Percentiles rank a stretch among this genome's conserved stretches.
Conservation (phyloP, 2,329 filamentous ascomycete genomes). For the Paramyrothecium sp. region DNA sequence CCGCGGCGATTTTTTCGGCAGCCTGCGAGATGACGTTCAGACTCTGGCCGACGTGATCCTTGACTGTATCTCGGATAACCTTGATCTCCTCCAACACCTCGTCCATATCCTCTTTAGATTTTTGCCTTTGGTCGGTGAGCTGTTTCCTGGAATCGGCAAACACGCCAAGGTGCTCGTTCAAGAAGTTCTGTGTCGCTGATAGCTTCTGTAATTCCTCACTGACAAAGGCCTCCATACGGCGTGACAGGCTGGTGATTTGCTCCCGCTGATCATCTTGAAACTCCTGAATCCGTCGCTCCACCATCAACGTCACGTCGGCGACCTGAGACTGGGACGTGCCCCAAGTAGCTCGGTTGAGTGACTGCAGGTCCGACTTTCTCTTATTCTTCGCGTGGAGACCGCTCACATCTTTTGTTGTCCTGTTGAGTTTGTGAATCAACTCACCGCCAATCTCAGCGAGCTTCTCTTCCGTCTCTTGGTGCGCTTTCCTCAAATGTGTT, state of each 20-base stretch:
- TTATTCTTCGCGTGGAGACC: conserved; percentile 83
- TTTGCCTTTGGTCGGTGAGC: conserved; percentile 64
- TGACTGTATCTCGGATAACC: conserved; percentile 83
- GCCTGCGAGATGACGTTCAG: conserved; percentile 79
- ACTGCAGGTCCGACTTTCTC: conserved; percentile 80
- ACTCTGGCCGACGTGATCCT: conserved; percentile 80
- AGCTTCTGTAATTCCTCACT: conserved; percentile 71
- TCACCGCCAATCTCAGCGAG: conserved; percentile 71
- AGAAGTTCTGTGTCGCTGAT: conserved; percentile 64
- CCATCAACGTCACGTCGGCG: conserved; percentile 69
- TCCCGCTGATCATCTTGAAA: conserved; percentile 73
- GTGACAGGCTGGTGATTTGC: conserved; percentile 65
- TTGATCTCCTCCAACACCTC: conserved; percentile 90
- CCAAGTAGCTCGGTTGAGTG: conserved; percentile 78
- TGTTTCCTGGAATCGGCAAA: conserved; percentile 69
- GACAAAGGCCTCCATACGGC: conserved; percentile 76
- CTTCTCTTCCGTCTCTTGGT: conserved; percentile 79
- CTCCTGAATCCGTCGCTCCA: conserved; percentile 72
- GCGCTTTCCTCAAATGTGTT: conserved; percentile 74
- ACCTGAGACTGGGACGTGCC: conserved; percentile 73
- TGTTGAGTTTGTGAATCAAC: conserved; percentile 74
- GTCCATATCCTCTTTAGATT: conserved; percentile 83
- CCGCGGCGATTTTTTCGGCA: conserved; percentile 84
- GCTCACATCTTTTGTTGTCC: conserved; percentile 76
- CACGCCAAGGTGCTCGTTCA: conserved; percentile 65